Evolutionary conservation across 2,329 filamentous ascomycete species (phyloP), one percentile per base, ranked within the genome.

Genomic region (Colletotrichum truncatum): DNA sequence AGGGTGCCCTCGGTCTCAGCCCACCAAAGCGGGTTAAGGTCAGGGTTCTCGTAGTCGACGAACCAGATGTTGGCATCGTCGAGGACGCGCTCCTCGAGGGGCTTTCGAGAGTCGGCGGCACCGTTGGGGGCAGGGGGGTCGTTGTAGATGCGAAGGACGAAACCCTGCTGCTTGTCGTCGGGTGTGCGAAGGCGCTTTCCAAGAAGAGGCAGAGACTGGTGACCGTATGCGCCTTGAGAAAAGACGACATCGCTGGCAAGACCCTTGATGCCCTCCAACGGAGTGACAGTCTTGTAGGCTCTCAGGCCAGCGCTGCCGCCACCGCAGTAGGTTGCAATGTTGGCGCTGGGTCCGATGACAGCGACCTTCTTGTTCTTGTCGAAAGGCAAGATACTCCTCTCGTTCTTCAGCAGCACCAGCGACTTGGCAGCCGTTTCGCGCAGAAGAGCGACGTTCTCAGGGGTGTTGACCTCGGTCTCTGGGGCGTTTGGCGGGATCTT

Each of bases 391-490:
- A 89, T 74, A 9, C 80, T 80, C 25, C 84, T 84, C 12, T 92
- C 85, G 68, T 94, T 94, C 78, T 93, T 93, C 46, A 94, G 79
- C 11, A 94, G 81, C 1, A 93, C 91, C 10, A 92, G 88, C 2
- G 88, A 88, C 72, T 67, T 64, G 26, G 61, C 60, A 5, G 61
- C 65, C 3, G 62, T 34, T 10, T 64, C 61, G 16, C 65, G 65
- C 30, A 67, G 51, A 4, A 93, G 80, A 10, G 83, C 41, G 11
- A 89, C 84, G 39, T 88, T 88, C 73, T 91, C 85, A 0, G 85
- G 82, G 0, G 86, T 90, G 72, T 93, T 81, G 9, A 82, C 78
- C 0, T 80, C 82, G 43, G 76, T 79, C 72, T 90, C 87, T 0
- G 82, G 79, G 0, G 84, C 86, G 25, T 83, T 78, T 70, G 89